Percentiles rank a stretch among this genome's conserved stretches.
phyloP scores from a whole-genome alignment of 78 protist genomes.

The Dictyostelium firmibasis region DNA sequence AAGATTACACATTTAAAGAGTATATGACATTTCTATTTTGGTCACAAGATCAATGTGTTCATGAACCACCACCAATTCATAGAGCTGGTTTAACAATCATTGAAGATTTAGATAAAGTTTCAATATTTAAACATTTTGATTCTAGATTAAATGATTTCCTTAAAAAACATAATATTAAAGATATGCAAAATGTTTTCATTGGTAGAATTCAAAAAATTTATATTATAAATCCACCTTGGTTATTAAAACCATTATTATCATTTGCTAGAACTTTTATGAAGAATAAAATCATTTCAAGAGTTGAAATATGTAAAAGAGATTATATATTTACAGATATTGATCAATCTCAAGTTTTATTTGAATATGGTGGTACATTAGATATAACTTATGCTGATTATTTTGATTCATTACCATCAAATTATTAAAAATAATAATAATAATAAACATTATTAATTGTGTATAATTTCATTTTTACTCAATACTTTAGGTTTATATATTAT shows the following conservation, averaged over 20 bases:
- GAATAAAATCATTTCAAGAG: conserved; percentile 4
- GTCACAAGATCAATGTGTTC: conserved; percentile 14
- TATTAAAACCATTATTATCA: neutral
- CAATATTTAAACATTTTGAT: conserved; percentile 56
- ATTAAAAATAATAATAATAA: neutral
- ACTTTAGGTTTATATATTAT: no score
- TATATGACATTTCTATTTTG: conserved; percentile 15
- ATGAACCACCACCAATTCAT: conserved; percentile 9
- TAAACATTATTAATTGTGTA: no score
- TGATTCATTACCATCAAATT: conserved; percentile 27
- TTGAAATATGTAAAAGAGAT: neutral
- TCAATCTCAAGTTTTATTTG: neutral
- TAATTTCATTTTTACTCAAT: no score
- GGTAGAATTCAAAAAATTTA: conserved; percentile 52
- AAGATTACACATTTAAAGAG: conserved; percentile 15
- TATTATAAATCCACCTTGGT: conserved; percentile 27
- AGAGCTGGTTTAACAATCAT: conserved; percentile 26
- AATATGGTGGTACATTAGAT: conserved; percentile 37
- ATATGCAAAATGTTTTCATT: conserved; percentile 37
- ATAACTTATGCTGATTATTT: neutral
- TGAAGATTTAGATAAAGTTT: conserved; percentile 23
- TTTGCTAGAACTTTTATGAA: conserved; percentile 45
- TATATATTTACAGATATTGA: neutral
- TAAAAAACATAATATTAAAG: neutral
- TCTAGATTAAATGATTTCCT: neutral